Base-by-base conservation (phyloP, 2,329 filamentous ascomycete genomes). In the Shiraia sp. region DNA sequence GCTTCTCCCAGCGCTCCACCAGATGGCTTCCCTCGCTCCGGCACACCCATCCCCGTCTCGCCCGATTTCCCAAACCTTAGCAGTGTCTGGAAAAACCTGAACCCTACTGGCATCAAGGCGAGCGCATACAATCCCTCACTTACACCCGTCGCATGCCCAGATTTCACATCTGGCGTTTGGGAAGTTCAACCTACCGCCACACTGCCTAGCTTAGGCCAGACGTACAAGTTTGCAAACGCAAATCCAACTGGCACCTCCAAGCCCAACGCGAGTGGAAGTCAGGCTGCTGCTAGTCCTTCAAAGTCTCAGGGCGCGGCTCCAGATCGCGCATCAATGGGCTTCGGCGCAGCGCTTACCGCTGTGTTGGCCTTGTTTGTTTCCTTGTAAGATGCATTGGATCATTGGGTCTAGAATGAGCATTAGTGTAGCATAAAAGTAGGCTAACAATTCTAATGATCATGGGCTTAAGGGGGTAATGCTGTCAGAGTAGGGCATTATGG, bases 21-120 rank as follows among this genome's bases (percentile, higher is more conserved):
- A 10, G 88, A 82, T 55, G 86, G 88, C 24, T 90, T 79, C 68
- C 79, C 81, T 0, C 80, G 87, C 53, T 79, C 79, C 34, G 90
- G 90, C 38, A 88, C 80, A 0, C 90, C 90, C 0, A 87, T 78
- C 0, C 87, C 89, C 0, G 74, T 90, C 19, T 72, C 73, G 5
- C 88, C 90, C 0, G 90, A 95, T 64, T 95, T 92, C 65, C 65
- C 75, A 55, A 93, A 93, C 65, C 78, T 95, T 45, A 83, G 85
- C 72, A 77, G 74, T 19, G 83, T 88, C 54, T 95, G 90, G 90
- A 83, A 83, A 6, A 86, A 81, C 3, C 72, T 89, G 38, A 79
- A 74, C 6, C 88, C 90, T 0, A 81, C 81, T 0, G 87, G 89
- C 24, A 79, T 92, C 29, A 76, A 78, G 29, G 79, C 78, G 36